Evolutionary conservation across 352 stramenopile species (phyloP).

Genomic region (Phytophthora megakarya): DNA sequence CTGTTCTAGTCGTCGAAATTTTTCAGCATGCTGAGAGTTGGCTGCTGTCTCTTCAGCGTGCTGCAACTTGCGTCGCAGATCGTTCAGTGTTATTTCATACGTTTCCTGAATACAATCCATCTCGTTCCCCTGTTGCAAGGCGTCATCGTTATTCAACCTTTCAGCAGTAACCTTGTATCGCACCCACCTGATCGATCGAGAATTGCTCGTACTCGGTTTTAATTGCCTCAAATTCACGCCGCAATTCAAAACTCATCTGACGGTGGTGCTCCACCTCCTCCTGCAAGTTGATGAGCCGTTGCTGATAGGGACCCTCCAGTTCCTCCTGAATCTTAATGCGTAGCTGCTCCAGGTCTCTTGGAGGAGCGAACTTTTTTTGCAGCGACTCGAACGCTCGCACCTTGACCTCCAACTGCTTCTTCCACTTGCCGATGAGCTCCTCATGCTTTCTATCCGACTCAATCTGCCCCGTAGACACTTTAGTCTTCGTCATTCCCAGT

Average conservation of each 20-base stretch:
- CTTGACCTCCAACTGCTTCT: conserved; percentile 84
- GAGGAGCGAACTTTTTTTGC: conserved; percentile 83
- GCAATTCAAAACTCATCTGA: conserved; percentile 66
- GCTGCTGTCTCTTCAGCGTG: conserved; percentile 46
- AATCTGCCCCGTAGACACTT: conserved; percentile 40
- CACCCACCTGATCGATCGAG: conserved; percentile 64
- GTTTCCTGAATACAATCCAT: conserved; percentile 76
- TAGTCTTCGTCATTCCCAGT: no score
- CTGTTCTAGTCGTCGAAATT: conserved; percentile 58
- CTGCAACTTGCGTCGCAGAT: conserved; percentile 61
- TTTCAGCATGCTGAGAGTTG: conserved; percentile 45
- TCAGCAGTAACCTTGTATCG: not conserved
- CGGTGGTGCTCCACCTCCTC: conserved; percentile 77
- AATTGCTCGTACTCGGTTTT: conserved; percentile 90
- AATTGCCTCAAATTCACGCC: conserved; percentile 76
- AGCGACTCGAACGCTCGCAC: conserved; percentile 78
- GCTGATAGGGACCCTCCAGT: conserved; percentile 74
- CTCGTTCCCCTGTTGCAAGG: conserved; percentile 56
- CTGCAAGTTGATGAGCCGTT: conserved; percentile 64
- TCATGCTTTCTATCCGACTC: conserved; percentile 84
- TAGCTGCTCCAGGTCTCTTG: conserved; percentile 80
- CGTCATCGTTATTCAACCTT: not conserved
- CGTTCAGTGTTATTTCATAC: conserved; percentile 59
- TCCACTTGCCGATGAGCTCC: conserved; percentile 84
- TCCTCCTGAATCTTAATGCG: conserved; percentile 85